phyloP scores from a whole-genome alignment of 2,329 filamentous ascomycete genomes.

The Aspergillus ibericus region DNA sequence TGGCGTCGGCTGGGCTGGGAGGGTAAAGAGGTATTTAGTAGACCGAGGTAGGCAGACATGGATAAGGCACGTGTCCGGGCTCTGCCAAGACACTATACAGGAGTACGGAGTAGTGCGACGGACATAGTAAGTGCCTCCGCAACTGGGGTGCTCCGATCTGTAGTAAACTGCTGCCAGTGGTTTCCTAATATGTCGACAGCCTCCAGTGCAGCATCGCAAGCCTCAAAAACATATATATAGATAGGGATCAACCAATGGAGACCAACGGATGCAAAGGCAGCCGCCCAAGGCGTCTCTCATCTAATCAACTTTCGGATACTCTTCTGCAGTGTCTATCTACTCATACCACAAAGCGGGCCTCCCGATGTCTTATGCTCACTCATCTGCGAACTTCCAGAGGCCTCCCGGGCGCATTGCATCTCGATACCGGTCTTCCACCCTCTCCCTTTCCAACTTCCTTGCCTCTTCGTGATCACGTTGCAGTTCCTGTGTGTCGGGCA shows the following conservation, averaged over 20 bases:
- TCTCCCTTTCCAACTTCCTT: slow-evolving; percentile 60
- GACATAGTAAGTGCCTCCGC: neutral
- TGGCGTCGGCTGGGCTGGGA: neutral
- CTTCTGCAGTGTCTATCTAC: neutral
- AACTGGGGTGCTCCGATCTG: no score
- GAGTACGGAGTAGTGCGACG: neutral
- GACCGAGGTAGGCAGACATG: slow-evolving; percentile 2
- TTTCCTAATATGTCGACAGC: no score
- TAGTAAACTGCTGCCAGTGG: no score
- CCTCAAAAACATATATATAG: no score
- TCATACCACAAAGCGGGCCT: neutral
- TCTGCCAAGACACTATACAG: slow-evolving; percentile 27
- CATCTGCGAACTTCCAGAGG: slow-evolving; percentile 79
- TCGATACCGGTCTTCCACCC: slow-evolving; percentile 70
- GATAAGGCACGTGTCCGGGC: slow-evolving; percentile 27
- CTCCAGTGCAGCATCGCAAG: neutral
- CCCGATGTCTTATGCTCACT: slow-evolving; percentile 45
- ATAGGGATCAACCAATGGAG: neutral
- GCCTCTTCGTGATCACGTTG: slow-evolving; percentile 65
- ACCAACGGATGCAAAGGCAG: neutral
- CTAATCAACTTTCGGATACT: neutral
- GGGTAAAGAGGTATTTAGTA: neutral
- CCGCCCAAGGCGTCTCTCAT: neutral
- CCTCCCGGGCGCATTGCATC: slow-evolving; percentile 79
- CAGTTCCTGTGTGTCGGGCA: slow-evolving; percentile 83